Evolutionary conservation across 2,329 filamentous ascomycete genomes (phyloP), one percentile per base, ranked within the genome.

Genomic region (Fusarium torreyae): DNA sequence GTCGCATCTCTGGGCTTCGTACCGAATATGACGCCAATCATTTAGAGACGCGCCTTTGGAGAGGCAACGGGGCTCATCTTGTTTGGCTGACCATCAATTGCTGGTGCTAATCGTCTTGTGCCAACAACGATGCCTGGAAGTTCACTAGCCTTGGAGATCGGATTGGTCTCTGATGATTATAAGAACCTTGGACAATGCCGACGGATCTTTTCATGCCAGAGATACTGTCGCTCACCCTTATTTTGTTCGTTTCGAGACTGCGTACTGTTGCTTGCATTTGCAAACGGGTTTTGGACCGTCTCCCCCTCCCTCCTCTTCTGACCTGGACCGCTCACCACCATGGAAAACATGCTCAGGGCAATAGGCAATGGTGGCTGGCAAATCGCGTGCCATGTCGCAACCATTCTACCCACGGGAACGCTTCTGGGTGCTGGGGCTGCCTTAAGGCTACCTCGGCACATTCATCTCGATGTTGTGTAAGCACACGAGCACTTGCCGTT

Each of bases 341-440:
- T 60, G 62, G 40, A 40, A 28, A 46, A 10, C 43, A 56, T 56
- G 44, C 28, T 42, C 10, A 40, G 60, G n/a, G 40, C 33, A 34
- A 31, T 52, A 36, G 36, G 48, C 26, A 36, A 17, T 48, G 33
- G 42, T 26, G 24, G 28, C 33, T 48, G 58, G 60, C 34, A 33
- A 34, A 40, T 26, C 34, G 38, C 51, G 45, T 46, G 34, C n/a
- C 50, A 58, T 62, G 26, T 54, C 22, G 31, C 49, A 20, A 40
- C 40, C 34, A 34, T 66, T 20, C n/a, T 71, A 39, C 60, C 71
- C 22, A 57, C 49, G 20, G 70, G 71, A 14, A 55, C 57, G 31
- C 56, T 74, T 10, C 57, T 62, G 28, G 70, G 67, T 57, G 46
- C 72, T 40, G 55, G 59, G 20, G 18, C 73, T 20, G 62, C 63